phyloP scores from a whole-genome alignment of 2,329 filamentous ascomycete species.

The Monilinia fructigena region DNA sequence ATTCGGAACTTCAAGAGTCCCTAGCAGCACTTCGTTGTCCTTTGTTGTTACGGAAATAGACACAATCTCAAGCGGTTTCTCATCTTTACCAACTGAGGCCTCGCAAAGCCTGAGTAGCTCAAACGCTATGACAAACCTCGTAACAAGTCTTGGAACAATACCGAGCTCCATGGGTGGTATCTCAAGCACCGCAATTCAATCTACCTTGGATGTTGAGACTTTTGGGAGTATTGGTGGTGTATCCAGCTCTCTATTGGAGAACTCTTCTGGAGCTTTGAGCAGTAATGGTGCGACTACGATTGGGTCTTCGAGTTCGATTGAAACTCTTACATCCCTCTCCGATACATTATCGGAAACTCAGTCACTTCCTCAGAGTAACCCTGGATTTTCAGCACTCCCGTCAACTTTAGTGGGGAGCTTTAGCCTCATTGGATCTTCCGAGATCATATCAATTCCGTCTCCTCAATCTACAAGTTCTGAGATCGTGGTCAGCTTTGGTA shows the following conservation, averaged over 20 bases:
- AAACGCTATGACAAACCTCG: too few species aligned
- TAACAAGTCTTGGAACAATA: neutral
- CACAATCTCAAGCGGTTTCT: neutral
- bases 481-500: neutral
- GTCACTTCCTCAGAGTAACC: neutral
- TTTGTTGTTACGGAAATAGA: neutral
- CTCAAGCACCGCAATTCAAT: neutral
- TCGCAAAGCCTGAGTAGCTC: conserved; percentile 1
- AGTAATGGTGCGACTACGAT: neutral
- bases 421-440: neutral
- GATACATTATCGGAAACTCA: neutral
- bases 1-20: neutral
- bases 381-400: neutral
- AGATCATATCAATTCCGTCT: neutral
- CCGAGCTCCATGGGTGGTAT: neutral
- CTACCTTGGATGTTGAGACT: neutral
- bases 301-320: neutral
- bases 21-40: neutral
- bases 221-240: neutral
- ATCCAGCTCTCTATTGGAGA: neutral
- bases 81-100: neutral
- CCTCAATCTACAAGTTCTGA: neutral
- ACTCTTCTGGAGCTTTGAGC: neutral
- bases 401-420: conserved; percentile 1
- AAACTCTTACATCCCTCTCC: neutral